Base-by-base conservation (phyloP, 2,329 filamentous ascomycete species). In the Capronia americana region DNA sequence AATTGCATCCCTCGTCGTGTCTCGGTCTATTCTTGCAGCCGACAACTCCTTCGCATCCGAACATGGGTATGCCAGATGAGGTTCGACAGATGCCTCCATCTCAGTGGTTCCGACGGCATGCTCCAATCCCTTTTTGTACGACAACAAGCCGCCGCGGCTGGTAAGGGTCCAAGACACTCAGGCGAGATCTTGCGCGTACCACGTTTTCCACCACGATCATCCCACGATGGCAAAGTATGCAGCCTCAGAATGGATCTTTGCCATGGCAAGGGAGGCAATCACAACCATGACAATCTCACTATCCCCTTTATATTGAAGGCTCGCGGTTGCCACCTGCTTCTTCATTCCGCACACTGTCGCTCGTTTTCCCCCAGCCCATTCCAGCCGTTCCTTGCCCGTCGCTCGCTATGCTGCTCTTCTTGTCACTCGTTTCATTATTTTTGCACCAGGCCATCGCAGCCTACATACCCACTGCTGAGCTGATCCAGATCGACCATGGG, bases 381-480 rank as follows among this genome's bases (percentile, higher is more conserved):
- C 23, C 11, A 46, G n/a, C 38, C 17, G 41, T 59, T 59, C 32
- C 24, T n/a, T 17, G 51, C 57, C 34, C 51, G 62, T 64, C 61
- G 41, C 59, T 66, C 67, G 60, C 59, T 68, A 69, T 68, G 66
- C 38, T 70, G 46, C 34, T 67, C 54, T 66, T 69, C 28, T 50
- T 68, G 51, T 56, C 65, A 41, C 60, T 71, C 62, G 28, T 67
- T 68, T 58, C 28, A 23, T 34, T 71, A 10, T 41, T 70, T 20
- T 57, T 65, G 23, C 48, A 53, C 51, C 67, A 61, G 30, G 60
- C 60, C 26, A 46, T 57, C 20, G 67, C 62, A 14, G 61, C 62
- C 53, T 66, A 65, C 56, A 65, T 71, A 41, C 65, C 65, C 32
- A 58, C 53, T 28, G 67, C 65, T 17, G 68, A 71, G 55, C 58